Evolutionary conservation across 2,329 filamentous ascomycete genomes (phyloP).

Genomic region (Apiospora sp.): DNA sequence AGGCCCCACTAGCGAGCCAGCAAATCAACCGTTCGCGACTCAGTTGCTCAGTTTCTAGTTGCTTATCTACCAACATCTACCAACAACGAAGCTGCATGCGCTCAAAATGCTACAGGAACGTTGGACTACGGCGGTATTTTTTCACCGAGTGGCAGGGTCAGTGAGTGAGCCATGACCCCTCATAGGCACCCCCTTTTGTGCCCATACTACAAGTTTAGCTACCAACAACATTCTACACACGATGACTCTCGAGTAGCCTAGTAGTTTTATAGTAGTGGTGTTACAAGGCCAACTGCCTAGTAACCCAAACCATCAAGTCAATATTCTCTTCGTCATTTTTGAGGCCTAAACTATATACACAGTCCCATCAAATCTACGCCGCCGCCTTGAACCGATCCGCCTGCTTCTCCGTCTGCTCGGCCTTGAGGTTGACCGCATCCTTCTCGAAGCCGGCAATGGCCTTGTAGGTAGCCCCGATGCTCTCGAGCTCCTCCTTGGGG

Average conservation of each 20-base stretch:
- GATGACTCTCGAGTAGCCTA: too few species aligned
- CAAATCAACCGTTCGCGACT: neutral
- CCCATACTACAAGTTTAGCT: neutral
- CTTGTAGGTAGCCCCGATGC: slow-evolving; percentile 47
- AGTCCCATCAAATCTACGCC: neutral
- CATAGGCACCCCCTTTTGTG: neutral
- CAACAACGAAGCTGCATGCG: too few species aligned
- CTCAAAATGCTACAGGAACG: neutral
- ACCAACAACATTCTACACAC: neutral
- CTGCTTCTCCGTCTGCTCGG: slow-evolving; percentile 44
- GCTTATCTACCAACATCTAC: neutral
- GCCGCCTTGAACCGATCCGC: slow-evolving; percentile 22
- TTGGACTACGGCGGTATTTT: neutral
- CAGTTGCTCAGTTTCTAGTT: neutral
- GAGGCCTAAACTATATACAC: neutral
- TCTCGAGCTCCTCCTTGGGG: slow-evolving; percentile 48
- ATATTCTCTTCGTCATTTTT: neutral
- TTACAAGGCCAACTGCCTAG: neutral
- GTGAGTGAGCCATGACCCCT: neutral
- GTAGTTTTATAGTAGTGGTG: neutral
- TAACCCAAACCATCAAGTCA: neutral
- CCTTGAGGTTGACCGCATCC: slow-evolving; percentile 51
- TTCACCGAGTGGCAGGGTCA: neutral
- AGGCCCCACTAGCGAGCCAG: neutral
- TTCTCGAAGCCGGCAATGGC: slow-evolving; percentile 54